Conservation (phyloP, 805 yeast species). For the Metschnikowia bowlesiae region DNA sequence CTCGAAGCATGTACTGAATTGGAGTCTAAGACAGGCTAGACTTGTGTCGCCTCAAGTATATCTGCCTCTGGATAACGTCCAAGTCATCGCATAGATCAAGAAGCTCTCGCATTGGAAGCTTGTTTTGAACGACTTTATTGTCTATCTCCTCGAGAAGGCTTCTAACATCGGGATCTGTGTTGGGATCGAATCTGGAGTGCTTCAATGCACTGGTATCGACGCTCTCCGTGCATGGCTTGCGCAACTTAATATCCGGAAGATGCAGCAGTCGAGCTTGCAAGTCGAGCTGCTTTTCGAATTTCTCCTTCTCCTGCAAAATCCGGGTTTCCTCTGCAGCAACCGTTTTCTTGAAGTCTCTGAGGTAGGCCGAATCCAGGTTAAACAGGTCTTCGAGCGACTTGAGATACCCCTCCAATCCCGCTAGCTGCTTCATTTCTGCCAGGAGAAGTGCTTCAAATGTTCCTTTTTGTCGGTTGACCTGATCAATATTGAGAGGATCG, state of each 20-base stretch:
- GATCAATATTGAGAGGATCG: slow-evolving; percentile 15
- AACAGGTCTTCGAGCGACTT: slow-evolving; percentile 20
- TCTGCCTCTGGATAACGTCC: slow-evolving; percentile 11
- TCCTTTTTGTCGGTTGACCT: slow-evolving; percentile 10
- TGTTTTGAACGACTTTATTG: not conserved
- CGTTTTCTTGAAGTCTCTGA: slow-evolving; percentile 24
- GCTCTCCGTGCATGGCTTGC: not conserved
- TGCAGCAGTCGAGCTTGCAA: not conserved
- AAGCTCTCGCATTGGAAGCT: slow-evolving; percentile 3
- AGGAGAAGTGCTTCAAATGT: slow-evolving; percentile 30
- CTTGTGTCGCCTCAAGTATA: slow-evolving; percentile 1
- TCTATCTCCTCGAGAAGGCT: slow-evolving; percentile 1
- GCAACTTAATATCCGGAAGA: not conserved
- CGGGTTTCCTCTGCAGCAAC: slow-evolving; percentile 6
- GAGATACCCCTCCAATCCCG: slow-evolving; percentile 27
- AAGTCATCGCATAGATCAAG: slow-evolving; percentile 12
- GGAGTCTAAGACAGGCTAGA: not conserved
- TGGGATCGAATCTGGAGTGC: slow-evolving; percentile 12
- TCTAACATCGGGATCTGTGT: slow-evolving; percentile 10
- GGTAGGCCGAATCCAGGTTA: slow-evolving; percentile 31
- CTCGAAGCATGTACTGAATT: not conserved
- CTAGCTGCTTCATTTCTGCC: slow-evolving; percentile 38
- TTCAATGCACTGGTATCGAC: not conserved
- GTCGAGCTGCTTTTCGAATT: slow-evolving; percentile 5
- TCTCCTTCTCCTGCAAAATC: slow-evolving; percentile 7